Conservation (phyloP, 495 filamentous ascomycete genomes). For the Daldinia grandis region DNA sequence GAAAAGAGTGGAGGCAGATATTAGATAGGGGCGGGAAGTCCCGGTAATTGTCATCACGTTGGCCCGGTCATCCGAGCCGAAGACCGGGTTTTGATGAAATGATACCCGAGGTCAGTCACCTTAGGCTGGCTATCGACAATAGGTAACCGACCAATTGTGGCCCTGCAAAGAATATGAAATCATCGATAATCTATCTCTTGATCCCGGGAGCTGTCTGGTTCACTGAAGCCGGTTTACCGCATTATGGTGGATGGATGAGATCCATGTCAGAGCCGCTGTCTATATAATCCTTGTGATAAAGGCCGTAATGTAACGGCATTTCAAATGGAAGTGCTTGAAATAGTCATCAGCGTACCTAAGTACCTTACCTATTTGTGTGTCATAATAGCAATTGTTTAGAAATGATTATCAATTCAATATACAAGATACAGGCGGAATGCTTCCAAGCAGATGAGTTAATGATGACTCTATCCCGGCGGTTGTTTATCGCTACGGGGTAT, state of each 20-base stretch:
- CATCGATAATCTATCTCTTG: background rate
- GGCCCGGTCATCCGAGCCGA: slow-evolving; percentile 29
- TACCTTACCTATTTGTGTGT: background rate
- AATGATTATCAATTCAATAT: background rate
- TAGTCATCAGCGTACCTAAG: background rate
- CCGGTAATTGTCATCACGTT: background rate
- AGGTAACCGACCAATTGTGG: background rate
- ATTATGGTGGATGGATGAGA: background rate
- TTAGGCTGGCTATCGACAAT: background rate
- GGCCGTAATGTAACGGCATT: background rate
- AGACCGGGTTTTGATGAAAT: slow-evolving; percentile 3
- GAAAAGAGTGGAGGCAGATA: background rate
- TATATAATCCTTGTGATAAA: background rate
- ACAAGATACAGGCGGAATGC: background rate
- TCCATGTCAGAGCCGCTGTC: background rate
- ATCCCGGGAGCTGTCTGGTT: background rate
- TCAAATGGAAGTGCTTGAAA: background rate
- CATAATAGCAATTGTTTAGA: background rate
- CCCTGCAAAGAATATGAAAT: background rate
- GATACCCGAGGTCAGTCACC: slow-evolving; percentile 33
- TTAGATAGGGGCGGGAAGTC: slow-evolving; percentile 20
- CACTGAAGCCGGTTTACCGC: background rate
- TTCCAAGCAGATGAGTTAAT: background rate
- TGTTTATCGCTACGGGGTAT: background rate
- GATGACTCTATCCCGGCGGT: background rate